Evolutionary conservation across 176 grass and related monocot species (phyloP).

Genomic region (Guadua angustifolia): DNA sequence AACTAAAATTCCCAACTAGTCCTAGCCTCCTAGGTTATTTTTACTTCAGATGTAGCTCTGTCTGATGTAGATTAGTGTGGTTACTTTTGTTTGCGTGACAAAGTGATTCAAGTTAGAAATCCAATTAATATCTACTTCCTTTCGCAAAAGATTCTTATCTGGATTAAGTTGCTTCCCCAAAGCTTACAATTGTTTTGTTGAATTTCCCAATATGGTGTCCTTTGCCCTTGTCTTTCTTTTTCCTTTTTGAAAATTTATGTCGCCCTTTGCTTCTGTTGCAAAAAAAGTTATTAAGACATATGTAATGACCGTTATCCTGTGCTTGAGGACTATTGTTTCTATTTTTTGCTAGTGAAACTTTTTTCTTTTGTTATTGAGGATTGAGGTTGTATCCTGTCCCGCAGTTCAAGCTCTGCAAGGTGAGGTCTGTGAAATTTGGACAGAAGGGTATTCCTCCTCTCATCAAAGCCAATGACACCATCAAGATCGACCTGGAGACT

Average conservation of each 20-base stretch:
- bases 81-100: not conserved
- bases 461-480: slow-evolving; percentile 50
- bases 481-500: slow-evolving; percentile 47
- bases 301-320: no score
- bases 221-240: not conserved
- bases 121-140: not conserved
- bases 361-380: no score
- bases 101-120: not conserved
- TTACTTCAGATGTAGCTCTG: not conserved
- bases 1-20: not conserved
- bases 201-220: not conserved
- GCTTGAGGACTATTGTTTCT: no score
- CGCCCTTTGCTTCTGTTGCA: no score
- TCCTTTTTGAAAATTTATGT: no score
- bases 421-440: slow-evolving; percentile 42
- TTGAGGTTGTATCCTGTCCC: not conserved
- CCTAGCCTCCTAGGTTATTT: not conserved
- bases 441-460: slow-evolving; percentile 50
- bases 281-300: no score
- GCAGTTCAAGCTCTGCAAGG: slow-evolving; percentile 53
- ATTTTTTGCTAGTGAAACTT: not conserved
- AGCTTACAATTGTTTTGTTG: not conserved
- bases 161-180: not conserved
- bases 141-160: not conserved
- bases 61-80: not conserved